phyloP scores from a whole-genome alignment of 2,329 filamentous ascomycete species.

The Dryadomyces quercus-mongolicae region DNA sequence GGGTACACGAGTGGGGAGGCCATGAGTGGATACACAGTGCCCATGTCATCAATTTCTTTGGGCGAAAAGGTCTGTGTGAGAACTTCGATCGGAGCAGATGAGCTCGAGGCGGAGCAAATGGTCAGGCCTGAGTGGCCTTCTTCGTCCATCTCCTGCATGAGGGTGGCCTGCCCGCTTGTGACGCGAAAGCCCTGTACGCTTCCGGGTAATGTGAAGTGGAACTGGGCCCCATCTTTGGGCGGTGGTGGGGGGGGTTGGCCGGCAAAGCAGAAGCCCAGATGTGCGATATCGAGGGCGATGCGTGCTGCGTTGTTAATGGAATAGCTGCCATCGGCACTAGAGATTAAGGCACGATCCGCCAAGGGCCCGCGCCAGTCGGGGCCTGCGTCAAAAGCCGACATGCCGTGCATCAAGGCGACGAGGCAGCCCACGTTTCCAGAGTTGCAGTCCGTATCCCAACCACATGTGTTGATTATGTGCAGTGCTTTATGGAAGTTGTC shows the following conservation, averaged over 20 bases:
- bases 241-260: slow-evolving; percentile 7
- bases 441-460: slow-evolving; percentile 27
- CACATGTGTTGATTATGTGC: slow-evolving; percentile 23
- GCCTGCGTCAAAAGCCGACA: slow-evolving; percentile 13
- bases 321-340: slow-evolving; percentile 23
- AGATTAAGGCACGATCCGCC: slow-evolving; percentile 22
- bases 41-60: slow-evolving; percentile 12
- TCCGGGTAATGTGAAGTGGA: slow-evolving; percentile 23
- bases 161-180: background rate
- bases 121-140: slow-evolving; percentile 1
- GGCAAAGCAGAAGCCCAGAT: slow-evolving; percentile 16
- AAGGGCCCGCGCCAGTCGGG: slow-evolving; percentile 23
- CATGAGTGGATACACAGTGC: slow-evolving; percentile 13
- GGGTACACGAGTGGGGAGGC: slow-evolving; percentile 18
- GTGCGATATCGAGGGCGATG: slow-evolving; percentile 19
- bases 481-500: slow-evolving; percentile 20
- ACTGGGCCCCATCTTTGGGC: slow-evolving; percentile 23
- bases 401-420: slow-evolving; percentile 22
- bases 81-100: slow-evolving; percentile 4
- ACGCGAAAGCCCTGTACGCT: slow-evolving; percentile 22
- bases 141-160: slow-evolving; percentile 7
- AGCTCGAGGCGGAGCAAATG: background rate
- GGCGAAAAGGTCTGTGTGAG: slow-evolving; percentile 18
- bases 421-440: slow-evolving; percentile 24
- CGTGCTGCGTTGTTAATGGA: slow-evolving; percentile 23